Evolutionary conservation across 1,284 basidiomycete species (phyloP).

Genomic region (Boletellus sp.): DNA sequence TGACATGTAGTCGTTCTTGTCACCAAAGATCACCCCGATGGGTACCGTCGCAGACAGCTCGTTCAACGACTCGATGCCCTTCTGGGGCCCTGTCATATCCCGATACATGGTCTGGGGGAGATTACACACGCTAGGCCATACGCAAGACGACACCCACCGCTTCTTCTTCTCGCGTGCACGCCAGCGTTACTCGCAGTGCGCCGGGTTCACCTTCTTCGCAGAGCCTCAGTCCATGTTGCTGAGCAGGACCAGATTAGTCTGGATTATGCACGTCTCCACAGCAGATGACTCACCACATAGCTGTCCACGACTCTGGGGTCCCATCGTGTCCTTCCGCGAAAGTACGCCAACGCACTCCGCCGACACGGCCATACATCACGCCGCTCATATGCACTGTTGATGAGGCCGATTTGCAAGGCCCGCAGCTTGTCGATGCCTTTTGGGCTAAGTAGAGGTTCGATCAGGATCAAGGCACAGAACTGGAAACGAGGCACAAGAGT

Average conservation of each 20-base stretch:
- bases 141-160: slow-evolving; percentile 33
- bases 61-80: slow-evolving; percentile 44
- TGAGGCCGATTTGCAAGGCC: slow-evolving; percentile 38
- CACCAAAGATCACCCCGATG: slow-evolving; percentile 49
- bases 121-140: neutral
- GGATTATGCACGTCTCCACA: neutral
- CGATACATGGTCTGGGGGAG: slow-evolving; percentile 27
- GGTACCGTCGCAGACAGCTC: slow-evolving; percentile 38
- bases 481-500: slow-evolving; percentile 38
- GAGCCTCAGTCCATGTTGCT: slow-evolving; percentile 46
- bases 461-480: slow-evolving; percentile 48
- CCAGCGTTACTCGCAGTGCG: slow-evolving; percentile 42
- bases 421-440: slow-evolving; percentile 40
- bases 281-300: slow-evolving; percentile 41
- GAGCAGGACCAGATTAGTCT: neutral
- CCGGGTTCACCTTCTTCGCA: slow-evolving; percentile 32
- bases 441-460: slow-evolving; percentile 55
- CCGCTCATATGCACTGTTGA: slow-evolving; percentile 44
- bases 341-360: slow-evolving; percentile 36
- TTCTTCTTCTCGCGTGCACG: slow-evolving; percentile 57
- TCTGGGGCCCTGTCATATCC: slow-evolving; percentile 40
- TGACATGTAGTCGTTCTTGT: slow-evolving; percentile 48
- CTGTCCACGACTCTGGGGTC: slow-evolving; percentile 44
- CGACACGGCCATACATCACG: slow-evolving; percentile 47
- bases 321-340: slow-evolving; percentile 43